Conservation (phyloP, 306 rosid species). For the Prunus persica region DNA sequence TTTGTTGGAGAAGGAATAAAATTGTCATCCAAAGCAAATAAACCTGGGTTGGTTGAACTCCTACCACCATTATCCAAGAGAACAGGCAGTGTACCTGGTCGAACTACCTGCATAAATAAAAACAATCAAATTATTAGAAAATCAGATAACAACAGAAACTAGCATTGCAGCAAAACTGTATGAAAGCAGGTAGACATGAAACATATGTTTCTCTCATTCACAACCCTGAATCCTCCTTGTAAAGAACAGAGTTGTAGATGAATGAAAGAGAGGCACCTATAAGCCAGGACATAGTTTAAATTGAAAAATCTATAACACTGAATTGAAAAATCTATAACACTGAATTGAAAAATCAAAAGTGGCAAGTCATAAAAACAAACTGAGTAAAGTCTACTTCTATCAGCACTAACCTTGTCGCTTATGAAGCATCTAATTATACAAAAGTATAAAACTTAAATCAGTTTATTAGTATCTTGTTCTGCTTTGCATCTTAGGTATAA, state of each 20-base stretch:
- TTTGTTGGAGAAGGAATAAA: conserved; percentile 31
- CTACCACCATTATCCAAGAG: conserved; percentile 38
- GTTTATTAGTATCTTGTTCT: neutral
- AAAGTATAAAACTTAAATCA: neutral
- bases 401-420: too few species aligned
- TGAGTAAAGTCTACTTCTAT: neutral
- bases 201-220: neutral
- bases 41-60: conserved; percentile 35
- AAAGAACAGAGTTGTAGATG: neutral
- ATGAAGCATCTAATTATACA: neutral
- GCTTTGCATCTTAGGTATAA: neutral
- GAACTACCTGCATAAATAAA: conserved; percentile 53
- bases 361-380: neutral
- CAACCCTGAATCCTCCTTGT: neutral
- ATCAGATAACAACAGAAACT: conserved; percentile 7
- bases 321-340: neutral
- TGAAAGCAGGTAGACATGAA: neutral
- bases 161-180: conserved; percentile 12
- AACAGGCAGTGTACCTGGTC: conserved; percentile 34
- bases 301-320: neutral
- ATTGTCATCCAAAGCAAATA: conserved; percentile 35
- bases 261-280: neutral
- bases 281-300: neutral
- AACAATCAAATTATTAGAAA: conserved; percentile 4
- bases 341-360: neutral